These are phyloP conservation scores for Periconia digitata DNA, from an alignment of 2,329 filamentous ascomycete genomes.

Conservation along the genomic window DNA sequence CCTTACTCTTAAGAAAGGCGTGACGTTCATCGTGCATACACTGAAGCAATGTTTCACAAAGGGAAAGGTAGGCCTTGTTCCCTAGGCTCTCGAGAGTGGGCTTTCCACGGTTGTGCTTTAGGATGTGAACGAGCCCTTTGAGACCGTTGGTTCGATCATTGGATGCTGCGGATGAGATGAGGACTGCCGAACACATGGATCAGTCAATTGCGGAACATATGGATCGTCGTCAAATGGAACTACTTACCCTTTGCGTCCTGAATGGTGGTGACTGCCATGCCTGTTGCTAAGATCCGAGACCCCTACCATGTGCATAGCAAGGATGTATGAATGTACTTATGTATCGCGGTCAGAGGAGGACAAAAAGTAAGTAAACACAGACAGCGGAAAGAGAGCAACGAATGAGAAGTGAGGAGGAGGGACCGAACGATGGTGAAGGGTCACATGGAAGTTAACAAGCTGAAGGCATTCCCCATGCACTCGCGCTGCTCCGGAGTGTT, in stretches of 20 bases:
- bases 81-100: conserved; percentile 53
- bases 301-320: not conserved
- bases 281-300: no score
- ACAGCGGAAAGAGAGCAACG: not conserved
- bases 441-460: no score
- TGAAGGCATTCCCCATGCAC: no score
- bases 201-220: not conserved
- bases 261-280: conserved; percentile 35
- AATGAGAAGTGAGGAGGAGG: no score
- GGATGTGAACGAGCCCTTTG: conserved; percentile 57
- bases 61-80: conserved; percentile 77
- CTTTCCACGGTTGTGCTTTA: conserved; percentile 55
- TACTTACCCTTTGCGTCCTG: conserved; percentile 39
- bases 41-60: conserved; percentile 79
- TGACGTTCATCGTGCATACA: conserved; percentile 69
- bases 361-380: not conserved
- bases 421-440: no score
- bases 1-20: conserved; percentile 55
- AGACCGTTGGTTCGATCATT: conserved; percentile 55
- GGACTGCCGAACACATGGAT: conserved; percentile 24
- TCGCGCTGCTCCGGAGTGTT: no score
- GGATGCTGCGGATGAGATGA: conserved; percentile 28
- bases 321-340: no score
- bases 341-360: not conserved
- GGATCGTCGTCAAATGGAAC: not conserved